A percentile compares a stretch with the other conserved stretches of the same genome.
These are phyloP conservation scores for Mortierella sp. DNA, from an alignment of 371 early-diverging fungal genomes.

Conservation along the genomic window DNA sequence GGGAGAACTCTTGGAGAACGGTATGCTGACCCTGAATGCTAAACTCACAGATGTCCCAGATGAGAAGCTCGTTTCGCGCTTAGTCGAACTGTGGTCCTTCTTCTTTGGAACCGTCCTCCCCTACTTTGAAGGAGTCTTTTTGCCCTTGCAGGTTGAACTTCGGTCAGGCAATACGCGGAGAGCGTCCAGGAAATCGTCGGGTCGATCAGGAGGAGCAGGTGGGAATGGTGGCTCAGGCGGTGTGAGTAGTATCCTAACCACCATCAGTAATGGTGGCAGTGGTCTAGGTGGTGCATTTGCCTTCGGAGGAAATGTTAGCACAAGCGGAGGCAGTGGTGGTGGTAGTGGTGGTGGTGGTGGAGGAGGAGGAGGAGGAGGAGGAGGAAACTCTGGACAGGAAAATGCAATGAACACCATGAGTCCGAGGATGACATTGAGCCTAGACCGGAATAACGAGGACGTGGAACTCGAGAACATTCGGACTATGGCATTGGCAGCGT, in stretches of 20 bases:
- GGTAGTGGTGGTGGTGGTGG: conserved; percentile 21
- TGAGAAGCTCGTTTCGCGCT: conserved; percentile 73
- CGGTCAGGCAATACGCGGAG: conserved; percentile 23
- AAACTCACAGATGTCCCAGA: conserved; percentile 78
- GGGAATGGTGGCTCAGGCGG: conserved; percentile 8
- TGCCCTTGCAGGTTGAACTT: conserved; percentile 75
- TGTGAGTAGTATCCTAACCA: conserved; percentile 2
- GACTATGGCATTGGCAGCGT: conserved; percentile 73
- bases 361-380: conserved; percentile 6
- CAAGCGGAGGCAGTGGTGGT: conserved; percentile 16
- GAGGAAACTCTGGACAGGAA: conserved; percentile 6
- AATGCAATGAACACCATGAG: conserved; percentile 12
- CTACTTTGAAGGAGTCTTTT: conserved; percentile 86
- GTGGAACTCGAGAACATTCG: conserved; percentile 64
- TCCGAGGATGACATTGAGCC: conserved; percentile 17
- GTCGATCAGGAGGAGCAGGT: not conserved
- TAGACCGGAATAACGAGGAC: conserved; percentile 28
- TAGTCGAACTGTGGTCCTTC: conserved; percentile 89
- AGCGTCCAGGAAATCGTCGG: conserved; percentile 14
- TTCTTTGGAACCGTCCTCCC: conserved; percentile 87
- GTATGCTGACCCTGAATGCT: conserved; percentile 78
- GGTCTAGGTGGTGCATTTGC: too few relatives aligned
- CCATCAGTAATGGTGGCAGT: conserved; percentile 2
- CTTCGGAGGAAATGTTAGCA: too few relatives aligned
- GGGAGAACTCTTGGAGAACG: conserved; percentile 71